These are phyloP conservation scores for Draba incana DNA, from an alignment of 345 rosid genomes.

Conservation along the genomic window DNA sequence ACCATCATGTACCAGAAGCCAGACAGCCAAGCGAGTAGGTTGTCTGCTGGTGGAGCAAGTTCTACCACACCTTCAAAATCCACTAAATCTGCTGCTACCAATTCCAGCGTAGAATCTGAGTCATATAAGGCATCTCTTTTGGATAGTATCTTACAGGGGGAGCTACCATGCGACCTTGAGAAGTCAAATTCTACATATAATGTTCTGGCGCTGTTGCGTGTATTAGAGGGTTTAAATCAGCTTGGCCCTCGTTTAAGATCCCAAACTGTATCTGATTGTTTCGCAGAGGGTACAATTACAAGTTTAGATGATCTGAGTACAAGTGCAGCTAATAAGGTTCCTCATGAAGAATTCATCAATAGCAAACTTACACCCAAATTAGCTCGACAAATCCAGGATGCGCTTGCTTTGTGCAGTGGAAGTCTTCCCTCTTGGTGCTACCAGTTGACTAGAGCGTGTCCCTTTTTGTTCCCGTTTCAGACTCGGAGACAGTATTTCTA, in stretches of 20 bases:
- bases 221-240: conserved; percentile 92
- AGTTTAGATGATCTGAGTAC: conserved; percentile 59
- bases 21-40: conserved; percentile 73
- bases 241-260: conserved; percentile 84
- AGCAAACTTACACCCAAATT: conserved; percentile 96
- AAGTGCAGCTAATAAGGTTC: conserved; percentile 58
- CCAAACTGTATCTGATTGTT: conserved; percentile 60
- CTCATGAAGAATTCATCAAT: conserved; percentile 80
- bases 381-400: conserved; percentile 98
- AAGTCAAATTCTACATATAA: conserved; percentile 89
- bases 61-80: conserved; percentile 56
- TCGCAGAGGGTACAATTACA: conserved; percentile 67
- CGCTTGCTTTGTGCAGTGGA: conserved; percentile 97
- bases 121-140: conserved; percentile 63
- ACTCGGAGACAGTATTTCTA: conserved; percentile 93
- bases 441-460: conserved; percentile 96
- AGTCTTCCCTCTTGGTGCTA: conserved; percentile 98
- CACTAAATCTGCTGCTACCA: conserved; percentile 51
- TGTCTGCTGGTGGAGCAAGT: conserved; percentile 67
- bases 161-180: conserved; percentile 92
- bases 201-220: conserved; percentile 82
- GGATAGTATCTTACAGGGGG: conserved; percentile 92
- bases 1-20: conserved; percentile 89
- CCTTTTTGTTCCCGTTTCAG: conserved; percentile 97
- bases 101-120: conserved; percentile 56